A percentile compares a stretch with the other conserved stretches of the same genome.
These are phyloP conservation scores for Acanthochlamys bracteata DNA, from an alignment of 106 monocot species.

Conservation along the genomic window DNA sequence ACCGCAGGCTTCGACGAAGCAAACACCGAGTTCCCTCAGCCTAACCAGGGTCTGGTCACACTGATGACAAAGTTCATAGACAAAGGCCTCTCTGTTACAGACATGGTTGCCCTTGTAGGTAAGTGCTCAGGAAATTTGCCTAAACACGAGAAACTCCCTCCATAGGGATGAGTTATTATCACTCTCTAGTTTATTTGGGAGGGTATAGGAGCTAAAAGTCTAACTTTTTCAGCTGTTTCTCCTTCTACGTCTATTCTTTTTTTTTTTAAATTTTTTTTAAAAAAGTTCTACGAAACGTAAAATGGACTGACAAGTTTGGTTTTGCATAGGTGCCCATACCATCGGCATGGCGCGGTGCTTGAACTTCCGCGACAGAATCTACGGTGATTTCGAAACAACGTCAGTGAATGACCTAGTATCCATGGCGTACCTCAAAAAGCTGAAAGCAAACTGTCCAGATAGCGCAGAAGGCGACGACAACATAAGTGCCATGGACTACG, in stretches of 20 bases:
- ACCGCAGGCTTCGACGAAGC: conserved; percentile 55
- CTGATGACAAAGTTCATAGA: conserved; percentile 59
- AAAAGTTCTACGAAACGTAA: background rate
- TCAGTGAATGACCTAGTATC: conserved; percentile 20
- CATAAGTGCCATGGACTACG: conserved; percentile 46
- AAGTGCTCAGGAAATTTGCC: no score
- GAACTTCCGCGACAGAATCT: conserved; percentile 59
- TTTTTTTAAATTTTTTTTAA: background rate
- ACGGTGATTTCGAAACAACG: conserved; percentile 41
- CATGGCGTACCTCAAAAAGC: conserved; percentile 21
- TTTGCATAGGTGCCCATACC: conserved; percentile 69
- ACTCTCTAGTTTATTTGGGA: no score
- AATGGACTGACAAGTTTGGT: background rate
- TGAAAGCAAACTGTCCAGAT: conserved; percentile 40
- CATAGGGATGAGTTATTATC: no score
- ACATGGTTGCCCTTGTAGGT: conserved; percentile 83
- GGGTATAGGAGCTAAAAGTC: no score
- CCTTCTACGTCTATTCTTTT: no score
- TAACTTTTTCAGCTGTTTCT: no score
- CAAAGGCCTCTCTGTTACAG: conserved; percentile 61
- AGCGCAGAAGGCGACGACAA: conserved; percentile 44
- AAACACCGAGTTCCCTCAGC: conserved; percentile 50
- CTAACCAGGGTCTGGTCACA: conserved; percentile 39
- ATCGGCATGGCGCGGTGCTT: conserved; percentile 66
- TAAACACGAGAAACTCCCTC: no score